Conservation (phyloP, 805 yeast genomes). For the Kazachstania africana region DNA sequence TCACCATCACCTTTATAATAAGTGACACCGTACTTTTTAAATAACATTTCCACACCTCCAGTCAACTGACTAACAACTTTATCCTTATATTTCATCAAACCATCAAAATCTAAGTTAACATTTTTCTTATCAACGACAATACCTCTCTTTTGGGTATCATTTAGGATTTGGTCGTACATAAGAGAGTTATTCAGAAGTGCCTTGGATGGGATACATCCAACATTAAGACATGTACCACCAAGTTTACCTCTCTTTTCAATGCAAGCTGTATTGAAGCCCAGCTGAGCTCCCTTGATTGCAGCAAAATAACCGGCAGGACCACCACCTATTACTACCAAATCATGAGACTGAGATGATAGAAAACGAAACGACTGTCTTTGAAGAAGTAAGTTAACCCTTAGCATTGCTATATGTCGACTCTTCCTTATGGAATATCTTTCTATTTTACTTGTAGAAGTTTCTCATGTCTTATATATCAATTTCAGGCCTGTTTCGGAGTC, state of each 20-base stretch:
- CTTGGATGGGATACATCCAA: constrained; percentile 98
- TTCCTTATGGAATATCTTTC: too few species aligned
- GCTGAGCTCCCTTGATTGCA: constrained; percentile 96
- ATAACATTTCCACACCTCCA: constrained; percentile 85
- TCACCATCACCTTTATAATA: constrained; percentile 92
- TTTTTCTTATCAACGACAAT: constrained; percentile 58
- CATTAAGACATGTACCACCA: constrained; percentile 98
- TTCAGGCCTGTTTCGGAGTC: not conserved
- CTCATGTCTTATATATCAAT: not conserved
- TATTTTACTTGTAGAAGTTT: too few species aligned
- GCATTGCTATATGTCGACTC: too few species aligned
- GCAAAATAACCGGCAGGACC: constrained; percentile 99
- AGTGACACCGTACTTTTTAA: constrained; percentile 90
- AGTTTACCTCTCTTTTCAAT: constrained; percentile 90
- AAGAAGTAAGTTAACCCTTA: too few species aligned
- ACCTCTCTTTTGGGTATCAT: constrained; percentile 81
- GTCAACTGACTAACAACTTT: constrained; percentile 82
- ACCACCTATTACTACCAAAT: constrained; percentile 92
- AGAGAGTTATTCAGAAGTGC: constrained; percentile 91
- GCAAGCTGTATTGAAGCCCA: constrained; percentile 91
- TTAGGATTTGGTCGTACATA: constrained; percentile 75
- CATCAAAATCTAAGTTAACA: constrained; percentile 60
- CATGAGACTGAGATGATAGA: constrained; percentile 43
- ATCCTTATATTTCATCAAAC: constrained; percentile 87
- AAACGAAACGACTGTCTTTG: too few species aligned